Evolutionary conservation across 306 rosid genomes (phyloP), one percentile per base, ranked within the genome.

Genomic region (Quercus aquifolioides): DNA sequence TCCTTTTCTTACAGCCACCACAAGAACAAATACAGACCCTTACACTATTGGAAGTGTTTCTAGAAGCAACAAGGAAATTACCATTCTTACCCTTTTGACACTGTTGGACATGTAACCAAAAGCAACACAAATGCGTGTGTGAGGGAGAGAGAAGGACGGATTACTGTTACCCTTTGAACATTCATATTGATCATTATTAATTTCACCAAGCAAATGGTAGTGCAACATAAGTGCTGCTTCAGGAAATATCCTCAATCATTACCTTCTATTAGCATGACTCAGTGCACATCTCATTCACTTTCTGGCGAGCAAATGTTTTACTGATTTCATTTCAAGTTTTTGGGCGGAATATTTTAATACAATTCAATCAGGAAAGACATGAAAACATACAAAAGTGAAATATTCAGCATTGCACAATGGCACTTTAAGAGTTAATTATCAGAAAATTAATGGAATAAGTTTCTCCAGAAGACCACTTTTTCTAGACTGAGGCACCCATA

Each of bases 401-500:
- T 33, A 31, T 17, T 71, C 7, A 43, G 52, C 75, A 67, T 31
- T 58, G 59, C 54, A 18, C 60, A 20, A 60, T 46, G 41, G 19
- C 7, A 15, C 68, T 49, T 55, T 18, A 52, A 52, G 10, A 79
- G 41, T 20, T 60, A 20, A 55, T 74, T 31, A 4, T 9, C 10
- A 62, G 67, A 62, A 63, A n/a, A 19, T 35, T 79, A 57, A 79
- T 72, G 58, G 52, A 71, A 72, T 70, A 69, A 74, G 41, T 62
- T 78, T 21, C 15, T 72, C 82, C 67, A 38, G 38, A 41, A 73
- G 57, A 80, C 54, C 69, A n/a, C 17, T 11, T 10, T 17, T 77
- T 31, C 57, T 60, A 76, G 74, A 79, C 52, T n/a, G 26, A n/a
- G 55, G 62, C 55, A 69, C 54, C 57, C 51, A 68, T 20, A 55